These are phyloP conservation scores for Aegilops longissima DNA, from an alignment of 176 grass and related monocot species.

Conservation along the genomic window DNA sequence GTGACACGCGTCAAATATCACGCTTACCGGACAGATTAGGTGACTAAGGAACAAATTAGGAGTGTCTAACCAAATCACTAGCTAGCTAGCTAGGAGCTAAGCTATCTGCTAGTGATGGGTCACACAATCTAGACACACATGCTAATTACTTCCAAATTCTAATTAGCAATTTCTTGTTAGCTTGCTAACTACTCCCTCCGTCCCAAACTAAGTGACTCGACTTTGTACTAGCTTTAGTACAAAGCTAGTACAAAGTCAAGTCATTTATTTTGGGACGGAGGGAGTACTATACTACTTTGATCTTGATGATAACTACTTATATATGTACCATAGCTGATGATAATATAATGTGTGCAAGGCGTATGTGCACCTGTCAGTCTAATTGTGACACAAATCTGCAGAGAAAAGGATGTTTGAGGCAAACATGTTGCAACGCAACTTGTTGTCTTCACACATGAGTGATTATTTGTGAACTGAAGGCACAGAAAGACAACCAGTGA, in stretches of 20 bases:
- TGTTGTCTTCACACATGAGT: neutral
- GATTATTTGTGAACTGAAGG: conserved; percentile 8
- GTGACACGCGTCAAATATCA: neutral
- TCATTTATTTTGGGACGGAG: no score
- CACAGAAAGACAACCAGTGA: conserved; percentile 10
- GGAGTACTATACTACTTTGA: neutral
- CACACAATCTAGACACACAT: neutral
- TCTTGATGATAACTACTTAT: neutral
- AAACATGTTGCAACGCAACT: neutral
- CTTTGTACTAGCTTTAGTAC: no score
- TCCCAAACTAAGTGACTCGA: no score
- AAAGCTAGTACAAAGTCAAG: no score
- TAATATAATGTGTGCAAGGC: neutral
- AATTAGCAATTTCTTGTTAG: neutral
- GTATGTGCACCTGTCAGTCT: neutral
- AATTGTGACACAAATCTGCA: conserved; percentile 2
- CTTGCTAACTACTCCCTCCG: neutral
- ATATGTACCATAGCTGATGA: neutral
- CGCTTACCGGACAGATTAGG: neutral
- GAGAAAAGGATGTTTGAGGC: conserved; percentile 10
- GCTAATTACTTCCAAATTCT: neutral
- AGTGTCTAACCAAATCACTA: neutral
- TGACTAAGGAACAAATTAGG: neutral
- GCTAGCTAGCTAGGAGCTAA: neutral
- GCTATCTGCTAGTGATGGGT: conserved; percentile 23